These are phyloP conservation scores for Candida dajiaensis DNA, from an alignment of 805 yeast species.

Conservation along the genomic window DNA sequence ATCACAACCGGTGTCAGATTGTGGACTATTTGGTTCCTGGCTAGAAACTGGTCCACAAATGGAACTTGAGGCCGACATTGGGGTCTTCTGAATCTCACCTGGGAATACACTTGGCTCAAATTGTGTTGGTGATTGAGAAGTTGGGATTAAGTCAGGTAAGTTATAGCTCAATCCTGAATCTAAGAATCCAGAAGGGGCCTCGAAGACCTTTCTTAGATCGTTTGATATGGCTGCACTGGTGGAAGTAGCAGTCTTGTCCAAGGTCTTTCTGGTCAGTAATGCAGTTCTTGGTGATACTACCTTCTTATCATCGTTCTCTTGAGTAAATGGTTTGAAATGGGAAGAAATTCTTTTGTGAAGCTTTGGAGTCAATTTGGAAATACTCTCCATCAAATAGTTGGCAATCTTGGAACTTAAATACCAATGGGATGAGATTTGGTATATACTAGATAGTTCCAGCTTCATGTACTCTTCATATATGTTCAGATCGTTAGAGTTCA, in stretches of 20 bases:
- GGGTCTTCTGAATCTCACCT: not conserved
- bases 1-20: slow-evolving; percentile 50
- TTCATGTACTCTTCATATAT: slow-evolving; percentile 43
- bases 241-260: not conserved
- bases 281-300: slow-evolving; percentile 5
- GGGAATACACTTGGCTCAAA: not conserved
- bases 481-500: slow-evolving; percentile 31
- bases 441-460: slow-evolving; percentile 42
- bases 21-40: slow-evolving; percentile 11
- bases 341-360: slow-evolving; percentile 32
- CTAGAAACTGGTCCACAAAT: not conserved
- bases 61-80: not conserved
- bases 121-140: not conserved
- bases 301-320: not conserved
- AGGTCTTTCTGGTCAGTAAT: not conserved
- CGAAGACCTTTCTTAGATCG: not conserved
- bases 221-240: not conserved
- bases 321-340: slow-evolving; percentile 20
- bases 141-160: slow-evolving; percentile 6
- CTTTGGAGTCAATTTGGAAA: slow-evolving; percentile 36
- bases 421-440: slow-evolving; percentile 47
- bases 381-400: slow-evolving; percentile 40
- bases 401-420: slow-evolving; percentile 41
- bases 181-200: slow-evolving; percentile 6
- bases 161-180: slow-evolving; percentile 10